phyloP scores from a whole-genome alignment of 192 early-diverging fungal genomes.

The Pilobolus umbonatus region DNA sequence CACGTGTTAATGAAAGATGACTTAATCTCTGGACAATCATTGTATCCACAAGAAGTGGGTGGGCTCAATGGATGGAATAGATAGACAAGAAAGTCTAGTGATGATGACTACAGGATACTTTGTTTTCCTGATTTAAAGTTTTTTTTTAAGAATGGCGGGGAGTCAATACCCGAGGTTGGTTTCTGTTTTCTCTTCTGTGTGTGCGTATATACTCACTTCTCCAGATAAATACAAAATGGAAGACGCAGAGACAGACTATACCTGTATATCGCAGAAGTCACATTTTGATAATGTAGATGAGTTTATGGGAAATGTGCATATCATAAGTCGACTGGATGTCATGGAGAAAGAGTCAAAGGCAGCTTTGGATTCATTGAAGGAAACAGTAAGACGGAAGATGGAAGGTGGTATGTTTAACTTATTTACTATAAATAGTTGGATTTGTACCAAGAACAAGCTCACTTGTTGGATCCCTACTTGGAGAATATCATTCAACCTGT shows the following conservation, averaged over 20 bases:
- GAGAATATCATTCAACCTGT: constrained; percentile 60
- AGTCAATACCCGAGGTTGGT: too few relatives aligned
- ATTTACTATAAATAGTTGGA: constrained; percentile 32
- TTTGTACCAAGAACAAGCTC: constrained; percentile 72
- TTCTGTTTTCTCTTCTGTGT: too few relatives aligned
- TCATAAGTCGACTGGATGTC: background rate
- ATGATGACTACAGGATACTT: too few relatives aligned
- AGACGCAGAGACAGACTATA: background rate
- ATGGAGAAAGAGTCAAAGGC: background rate
- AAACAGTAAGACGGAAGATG: background rate
- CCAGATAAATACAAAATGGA: constrained; percentile 14
- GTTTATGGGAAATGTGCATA: background rate
- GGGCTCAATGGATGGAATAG: too few relatives aligned
- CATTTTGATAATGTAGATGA: constrained; percentile 8
- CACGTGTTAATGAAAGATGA: too few relatives aligned
- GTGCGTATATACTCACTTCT: too few relatives aligned
- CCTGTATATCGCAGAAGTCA: constrained; percentile 6
- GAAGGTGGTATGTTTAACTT: background rate
- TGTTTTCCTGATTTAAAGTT: too few relatives aligned
- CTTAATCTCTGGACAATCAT: too few relatives aligned
- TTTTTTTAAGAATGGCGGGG: too few relatives aligned
- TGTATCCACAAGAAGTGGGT: too few relatives aligned
- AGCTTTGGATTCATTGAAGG: background rate
- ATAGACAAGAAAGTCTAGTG: too few relatives aligned
- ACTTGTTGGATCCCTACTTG: constrained; percentile 70